Conservation (phyloP, 1,284 basidiomycete species). For the Papiliotrema terrestris region DNA sequence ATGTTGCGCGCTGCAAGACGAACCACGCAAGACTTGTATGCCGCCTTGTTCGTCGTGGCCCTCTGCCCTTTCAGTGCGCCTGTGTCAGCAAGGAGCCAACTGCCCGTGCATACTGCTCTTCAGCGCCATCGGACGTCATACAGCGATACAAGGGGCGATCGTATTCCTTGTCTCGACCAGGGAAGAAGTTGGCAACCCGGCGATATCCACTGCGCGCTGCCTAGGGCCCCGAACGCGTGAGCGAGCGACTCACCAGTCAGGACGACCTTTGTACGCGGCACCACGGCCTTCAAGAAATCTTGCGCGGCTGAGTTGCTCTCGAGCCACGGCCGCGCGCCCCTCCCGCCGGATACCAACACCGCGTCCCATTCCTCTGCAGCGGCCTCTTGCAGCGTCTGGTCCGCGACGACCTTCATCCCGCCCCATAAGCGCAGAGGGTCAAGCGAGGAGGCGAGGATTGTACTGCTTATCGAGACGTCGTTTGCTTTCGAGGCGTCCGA, state of each 20-base stretch:
- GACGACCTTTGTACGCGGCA: slow-evolving; percentile 7
- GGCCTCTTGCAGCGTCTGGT: slow-evolving; percentile 12
- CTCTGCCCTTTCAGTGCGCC: slow-evolving; percentile 17
- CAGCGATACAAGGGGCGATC: too few species aligned
- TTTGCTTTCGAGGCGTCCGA: neutral
- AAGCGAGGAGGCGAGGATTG: slow-evolving; percentile 7
- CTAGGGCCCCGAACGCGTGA: too few species aligned
- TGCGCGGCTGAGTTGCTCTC: slow-evolving; percentile 7
- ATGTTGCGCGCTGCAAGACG: neutral
- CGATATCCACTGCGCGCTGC: too few species aligned
- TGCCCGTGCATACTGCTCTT: slow-evolving; percentile 20
- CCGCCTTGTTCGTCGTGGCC: slow-evolving; percentile 27
- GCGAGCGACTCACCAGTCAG: slow-evolving; percentile 17
- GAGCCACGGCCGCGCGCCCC: slow-evolving; percentile 14
- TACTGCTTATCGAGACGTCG: slow-evolving; percentile 4
- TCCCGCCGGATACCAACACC: slow-evolving; percentile 17
- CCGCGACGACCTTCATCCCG: slow-evolving; percentile 11
- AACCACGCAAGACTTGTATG: slow-evolving; percentile 11
- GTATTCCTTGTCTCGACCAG: too few species aligned
- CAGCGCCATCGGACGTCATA: neutral
- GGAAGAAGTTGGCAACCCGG: too few species aligned
- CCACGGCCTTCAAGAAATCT: slow-evolving; percentile 14
- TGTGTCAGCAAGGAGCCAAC: slow-evolving; percentile 18
- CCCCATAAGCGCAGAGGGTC: slow-evolving; percentile 9
- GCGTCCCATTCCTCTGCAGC: slow-evolving; percentile 9